Base-by-base conservation (phyloP, 2,329 filamentous ascomycete species). In the Canariomyces notabilis region DNA sequence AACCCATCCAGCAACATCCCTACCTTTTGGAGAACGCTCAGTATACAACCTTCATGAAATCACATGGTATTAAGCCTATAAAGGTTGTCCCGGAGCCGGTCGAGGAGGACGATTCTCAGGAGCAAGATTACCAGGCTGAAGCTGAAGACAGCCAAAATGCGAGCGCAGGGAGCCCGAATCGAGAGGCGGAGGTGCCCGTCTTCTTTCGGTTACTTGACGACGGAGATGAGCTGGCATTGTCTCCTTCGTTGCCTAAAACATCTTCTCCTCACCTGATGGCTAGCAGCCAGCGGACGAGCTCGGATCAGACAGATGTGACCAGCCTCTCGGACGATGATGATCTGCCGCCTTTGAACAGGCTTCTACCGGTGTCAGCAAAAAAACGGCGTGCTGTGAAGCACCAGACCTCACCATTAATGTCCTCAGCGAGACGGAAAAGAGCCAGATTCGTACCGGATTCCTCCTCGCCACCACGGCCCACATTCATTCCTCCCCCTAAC, bases 1-100 rank as follows among this genome's bases (percentile, higher is more conserved):
- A 80, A 50, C 77, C 77, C 1, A 81, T 81, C 6, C 78, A 82
- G 57, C 68, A 80, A 55, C 76, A 80, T 36, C 78, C 78, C 3
- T 82, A 81, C 51, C 62, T 75, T 5, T 63, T 80, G 4, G 78
- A 82, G 51, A 75, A 71, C 56, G 76, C 70, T 0, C 70, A 73
- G 21, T 80, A 80, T 58, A 73, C 71, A 44, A 74, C 64, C 3
- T 62, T 70, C 16, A 71, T 80, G 54, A 76, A 73, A 55, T 70
- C 71, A 3, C 76, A 77, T 46, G 78, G 78, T 19, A 61, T 81
- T 21, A 72, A 70, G 42, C 78, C 78, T 0, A 57, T 80, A 26
- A 69, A 69, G 43, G 63, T 77, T 33, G 59, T 67, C 6, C 49
- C 58, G 33, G 9, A 59, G 35, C 58, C 59, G 31, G 21, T 46